Base-by-base conservation (phyloP, 352 stramenopile genomes). In the Globisporangium cederbergense region DNA sequence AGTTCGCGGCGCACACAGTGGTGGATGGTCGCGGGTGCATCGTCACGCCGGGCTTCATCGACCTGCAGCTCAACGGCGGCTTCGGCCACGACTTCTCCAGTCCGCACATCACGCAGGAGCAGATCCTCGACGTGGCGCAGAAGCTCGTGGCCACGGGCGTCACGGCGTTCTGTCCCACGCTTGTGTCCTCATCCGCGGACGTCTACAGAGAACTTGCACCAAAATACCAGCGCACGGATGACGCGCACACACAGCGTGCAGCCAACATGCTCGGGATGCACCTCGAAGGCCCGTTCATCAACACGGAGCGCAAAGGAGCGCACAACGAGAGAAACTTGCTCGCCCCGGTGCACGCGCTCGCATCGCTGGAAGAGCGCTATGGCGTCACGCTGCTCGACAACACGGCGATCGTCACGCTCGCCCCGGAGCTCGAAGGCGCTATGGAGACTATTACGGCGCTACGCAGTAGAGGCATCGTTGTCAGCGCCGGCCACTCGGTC, bases 251-350 rank as follows among this genome's bases (percentile, higher is more conserved):
- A 22, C 63, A 69, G 46, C 67, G 73, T 34, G 79, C 72, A 2
- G 82, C 86, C 13, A 89, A 78, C 40, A 91, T 97, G 34, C 66
- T 97, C 34, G 91, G 91, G 0, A 67, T 96, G 46, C 91, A 97
- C 65, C 74, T 97, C 5, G 91, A 97, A 76, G 91, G 91, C 1
- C 91, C 91, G 18, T 97, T 97, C 72, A 96, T 98, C 70, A 92
- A 81, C 60, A 57, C 42, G 6, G 74, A 81, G 14, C 79, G 89
- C 60, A 93, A 89, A 54, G 91, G 91, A 10, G 90, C 90, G 0
- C 91, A 98, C 69, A 80, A 93, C 47, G 66, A 67, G 14, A 60
- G 64, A 47, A 74, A 93, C 32, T 75, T 97, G 57, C 20, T 70
- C 13, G 65, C 69, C 5, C 83, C 83, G 0, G 60, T 61, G 1